phyloP scores from a whole-genome alignment of 192 early-diverging fungal genomes.

The Umbelopsis ramanniana region DNA sequence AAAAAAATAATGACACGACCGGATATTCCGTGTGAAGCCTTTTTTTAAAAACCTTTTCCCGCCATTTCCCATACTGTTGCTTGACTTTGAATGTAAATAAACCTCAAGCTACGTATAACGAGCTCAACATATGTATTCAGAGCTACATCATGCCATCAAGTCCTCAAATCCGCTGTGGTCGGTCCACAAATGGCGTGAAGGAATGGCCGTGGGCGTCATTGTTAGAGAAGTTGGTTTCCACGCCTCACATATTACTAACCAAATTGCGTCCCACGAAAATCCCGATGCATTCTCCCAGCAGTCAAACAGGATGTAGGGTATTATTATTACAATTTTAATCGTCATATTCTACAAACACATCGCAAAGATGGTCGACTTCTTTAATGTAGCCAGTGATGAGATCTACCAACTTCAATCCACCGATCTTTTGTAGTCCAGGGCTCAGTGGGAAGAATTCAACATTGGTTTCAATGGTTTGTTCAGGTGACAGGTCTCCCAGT shows the following conservation, averaged over 20 bases:
- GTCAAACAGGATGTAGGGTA: background rate
- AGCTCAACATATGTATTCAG: background rate
- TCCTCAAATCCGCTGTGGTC: background rate
- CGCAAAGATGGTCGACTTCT: constrained; percentile 80
- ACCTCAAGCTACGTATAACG: background rate
- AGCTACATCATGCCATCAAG: background rate
- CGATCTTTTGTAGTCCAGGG: constrained; percentile 84
- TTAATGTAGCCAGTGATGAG: constrained; percentile 70
- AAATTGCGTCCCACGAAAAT: constrained; percentile 7
- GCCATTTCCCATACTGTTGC: background rate
- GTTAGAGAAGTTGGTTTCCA: background rate
- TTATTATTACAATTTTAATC: constrained; percentile 20
- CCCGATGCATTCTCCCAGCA: background rate
- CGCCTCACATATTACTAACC: constrained; percentile 11
- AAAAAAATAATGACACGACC: constrained; percentile 7
- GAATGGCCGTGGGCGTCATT: background rate
- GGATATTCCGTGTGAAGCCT: constrained; percentile 4
- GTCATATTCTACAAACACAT: constrained; percentile 61
- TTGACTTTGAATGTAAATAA: background rate
- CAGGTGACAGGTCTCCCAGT: constrained; percentile 67
- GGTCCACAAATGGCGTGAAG: background rate
- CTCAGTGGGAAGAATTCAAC: constrained; percentile 84
- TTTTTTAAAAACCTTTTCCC: background rate
- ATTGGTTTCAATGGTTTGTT: constrained; percentile 62
- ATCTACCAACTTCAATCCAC: constrained; percentile 78